A percentile compares a stretch with the other conserved stretches of the same genome.
phyloP scores from a whole-genome alignment of 2,329 filamentous ascomycete species.

The Penicillium glabrum region DNA sequence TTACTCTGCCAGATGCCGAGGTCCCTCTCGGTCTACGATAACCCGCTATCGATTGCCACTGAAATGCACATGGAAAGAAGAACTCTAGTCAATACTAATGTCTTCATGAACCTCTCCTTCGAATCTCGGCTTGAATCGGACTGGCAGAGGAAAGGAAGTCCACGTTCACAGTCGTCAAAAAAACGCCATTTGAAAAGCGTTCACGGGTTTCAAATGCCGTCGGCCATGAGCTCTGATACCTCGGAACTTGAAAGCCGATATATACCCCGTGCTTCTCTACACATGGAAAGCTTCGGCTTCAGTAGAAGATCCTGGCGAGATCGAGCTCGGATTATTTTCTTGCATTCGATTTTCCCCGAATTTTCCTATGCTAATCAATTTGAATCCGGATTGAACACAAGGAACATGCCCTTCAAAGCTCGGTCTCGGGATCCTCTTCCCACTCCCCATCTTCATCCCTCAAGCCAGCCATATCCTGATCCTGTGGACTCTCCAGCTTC shows the following conservation, averaged over 20 bases:
- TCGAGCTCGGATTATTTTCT: neutral
- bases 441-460: neutral
- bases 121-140: neutral
- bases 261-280: neutral
- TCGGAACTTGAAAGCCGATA: constrained; percentile 25
- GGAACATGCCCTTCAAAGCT: neutral
- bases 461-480: neutral
- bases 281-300: neutral
- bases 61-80: neutral
- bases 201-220: constrained; percentile 17
- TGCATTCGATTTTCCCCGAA: neutral
- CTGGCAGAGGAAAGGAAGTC: no score
- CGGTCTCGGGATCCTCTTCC: neutral
- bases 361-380: neutral
- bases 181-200: neutral
- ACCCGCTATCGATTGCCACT: neutral
- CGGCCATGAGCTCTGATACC: constrained; percentile 13
- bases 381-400: neutral
- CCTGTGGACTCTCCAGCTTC: neutral
- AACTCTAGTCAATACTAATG: no score
- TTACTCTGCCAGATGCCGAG: constrained; percentile 29
- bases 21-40: constrained; percentile 17
- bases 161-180: no score
- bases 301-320: no score
- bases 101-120: no score